Percentiles rank a stretch among this genome's conserved stretches.
Conservation (phyloP, 768 basidiomycete species). For the Podaxis rugospora region DNA sequence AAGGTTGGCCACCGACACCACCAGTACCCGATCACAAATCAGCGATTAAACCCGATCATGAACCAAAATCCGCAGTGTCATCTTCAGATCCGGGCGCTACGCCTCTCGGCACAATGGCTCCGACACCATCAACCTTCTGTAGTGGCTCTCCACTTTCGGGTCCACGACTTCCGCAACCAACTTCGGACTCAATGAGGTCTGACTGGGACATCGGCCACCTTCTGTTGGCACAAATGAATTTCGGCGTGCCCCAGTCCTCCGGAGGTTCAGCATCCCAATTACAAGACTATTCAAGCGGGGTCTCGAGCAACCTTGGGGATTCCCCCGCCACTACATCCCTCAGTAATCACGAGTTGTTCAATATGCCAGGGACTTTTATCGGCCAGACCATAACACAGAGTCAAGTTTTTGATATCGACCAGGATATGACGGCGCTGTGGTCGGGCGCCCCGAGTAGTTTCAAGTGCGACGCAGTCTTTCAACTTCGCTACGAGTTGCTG, state of each 20-base stretch:
- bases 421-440: slow-evolving; percentile 49
- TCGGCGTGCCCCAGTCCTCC: slow-evolving; percentile 8
- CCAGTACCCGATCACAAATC: not conserved
- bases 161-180: not conserved
- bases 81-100: not conserved
- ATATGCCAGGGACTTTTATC: not conserved
- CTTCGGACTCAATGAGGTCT: not conserved
- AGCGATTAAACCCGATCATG: not conserved
- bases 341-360: too few relatives aligned
- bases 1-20: slow-evolving; percentile 1
- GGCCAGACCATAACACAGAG: not conserved
- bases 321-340: not conserved
- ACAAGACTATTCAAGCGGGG: not conserved
- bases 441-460: slow-evolving; percentile 48
- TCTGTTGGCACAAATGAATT: slow-evolving; percentile 22
- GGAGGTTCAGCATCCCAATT: not conserved
- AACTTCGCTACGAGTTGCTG: not conserved
- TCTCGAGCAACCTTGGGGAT: not conserved
- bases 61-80: not conserved
- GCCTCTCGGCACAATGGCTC: not conserved
- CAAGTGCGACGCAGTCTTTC: slow-evolving; percentile 32
- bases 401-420: slow-evolving; percentile 19
- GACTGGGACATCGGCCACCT: slow-evolving; percentile 23
- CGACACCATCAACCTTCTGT: not conserved
- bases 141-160: not conserved